A percentile compares a stretch with the other conserved stretches of the same genome.
These are phyloP conservation scores for Phaseolus lunatus DNA, from an alignment of 306 rosid genomes.

Conservation along the genomic window DNA sequence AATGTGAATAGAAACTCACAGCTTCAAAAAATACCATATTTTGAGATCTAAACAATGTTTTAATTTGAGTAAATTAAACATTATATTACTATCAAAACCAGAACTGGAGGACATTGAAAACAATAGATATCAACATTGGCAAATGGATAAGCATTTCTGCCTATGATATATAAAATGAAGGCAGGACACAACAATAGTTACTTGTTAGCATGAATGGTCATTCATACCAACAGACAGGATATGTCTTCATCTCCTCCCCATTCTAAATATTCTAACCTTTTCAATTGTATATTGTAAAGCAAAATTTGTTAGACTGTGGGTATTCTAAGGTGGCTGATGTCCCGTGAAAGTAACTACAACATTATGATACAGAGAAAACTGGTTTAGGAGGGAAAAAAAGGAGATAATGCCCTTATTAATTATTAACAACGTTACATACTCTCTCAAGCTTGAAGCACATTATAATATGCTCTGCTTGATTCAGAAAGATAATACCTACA, in stretches of 20 bases:
- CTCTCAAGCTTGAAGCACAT: slow-evolving; percentile 35
- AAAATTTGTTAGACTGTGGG: not conserved
- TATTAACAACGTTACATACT: slow-evolving; percentile 14
- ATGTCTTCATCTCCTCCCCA: not conserved
- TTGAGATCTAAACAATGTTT: slow-evolving; percentile 13
- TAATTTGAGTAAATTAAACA: slow-evolving; percentile 3
- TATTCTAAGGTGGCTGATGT: slow-evolving; percentile 26
- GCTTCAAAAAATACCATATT: slow-evolving; percentile 25
- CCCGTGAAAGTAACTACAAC: slow-evolving; percentile 24
- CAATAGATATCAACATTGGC: slow-evolving; percentile 28
- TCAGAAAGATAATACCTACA: slow-evolving; percentile 89
- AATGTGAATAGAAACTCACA: slow-evolving; percentile 30
- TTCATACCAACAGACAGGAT: slow-evolving; percentile 28
- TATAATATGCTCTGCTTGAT: slow-evolving; percentile 47
- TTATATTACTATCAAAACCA: slow-evolving; percentile 28
- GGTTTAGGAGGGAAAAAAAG: slow-evolving; percentile 20
- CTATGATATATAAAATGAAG: slow-evolving; percentile 23
- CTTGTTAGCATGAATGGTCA: slow-evolving; percentile 27
- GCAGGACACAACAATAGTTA: slow-evolving; percentile 10
- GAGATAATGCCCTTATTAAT: slow-evolving; percentile 4
- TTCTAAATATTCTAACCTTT: slow-evolving; percentile 4
- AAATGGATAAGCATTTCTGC: slow-evolving; percentile 12
- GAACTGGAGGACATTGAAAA: not conserved
- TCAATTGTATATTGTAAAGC: slow-evolving; percentile 12
- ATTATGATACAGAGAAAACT: slow-evolving; percentile 20